These are phyloP conservation scores for Pyropia haitanensis DNA, from an alignment of 23 red algal genomes.

Conservation along the genomic window DNA sequence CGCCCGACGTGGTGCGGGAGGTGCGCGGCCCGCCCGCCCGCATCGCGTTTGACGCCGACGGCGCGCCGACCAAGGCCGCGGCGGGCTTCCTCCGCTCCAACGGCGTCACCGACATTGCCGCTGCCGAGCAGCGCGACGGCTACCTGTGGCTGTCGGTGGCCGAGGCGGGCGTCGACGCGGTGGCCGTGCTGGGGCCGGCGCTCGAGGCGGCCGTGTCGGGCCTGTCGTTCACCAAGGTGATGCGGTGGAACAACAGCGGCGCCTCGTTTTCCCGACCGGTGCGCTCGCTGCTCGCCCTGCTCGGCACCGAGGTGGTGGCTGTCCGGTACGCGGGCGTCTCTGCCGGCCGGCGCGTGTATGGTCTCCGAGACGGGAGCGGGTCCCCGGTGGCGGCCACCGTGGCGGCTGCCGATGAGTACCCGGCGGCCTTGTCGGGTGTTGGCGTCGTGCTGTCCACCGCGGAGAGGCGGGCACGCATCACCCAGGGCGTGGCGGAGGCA, in stretches of 20 bases:
- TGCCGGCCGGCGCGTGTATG: conserved; percentile 17
- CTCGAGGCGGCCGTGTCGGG: conserved; percentile 28
- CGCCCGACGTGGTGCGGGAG: conserved; percentile 32
- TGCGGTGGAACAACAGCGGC: conserved; percentile 84
- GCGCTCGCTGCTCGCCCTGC: conserved; percentile 75
- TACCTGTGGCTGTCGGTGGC: conserved; percentile 71
- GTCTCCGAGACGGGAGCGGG: conserved; percentile 36
- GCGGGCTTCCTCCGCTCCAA: conserved; percentile 65
- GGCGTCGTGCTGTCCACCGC: conserved; percentile 39
- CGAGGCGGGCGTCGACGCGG: conserved; percentile 26
- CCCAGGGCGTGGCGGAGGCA: conserved; percentile 17
- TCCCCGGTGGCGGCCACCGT: conserved; percentile 22
- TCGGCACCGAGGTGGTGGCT: conserved; percentile 67
- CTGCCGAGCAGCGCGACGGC: conserved; percentile 33
- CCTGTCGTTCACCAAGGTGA: conserved; percentile 53
- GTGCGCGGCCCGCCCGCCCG: conserved; percentile 69
- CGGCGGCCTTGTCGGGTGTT: conserved; percentile 12
- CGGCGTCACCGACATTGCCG: conserved; percentile 27
- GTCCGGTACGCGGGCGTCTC: conserved; percentile 68
- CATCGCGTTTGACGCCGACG: conserved; percentile 55
- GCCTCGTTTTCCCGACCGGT: conserved; percentile 84
- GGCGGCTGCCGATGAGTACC: conserved; percentile 43
- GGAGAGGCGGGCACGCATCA: conserved; percentile 31
- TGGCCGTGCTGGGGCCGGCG: conserved; percentile 31
- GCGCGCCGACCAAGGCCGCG: conserved; percentile 62